phyloP scores from a whole-genome alignment of 1,284 basidiomycete species.

The Cryptococcus sp. region DNA sequence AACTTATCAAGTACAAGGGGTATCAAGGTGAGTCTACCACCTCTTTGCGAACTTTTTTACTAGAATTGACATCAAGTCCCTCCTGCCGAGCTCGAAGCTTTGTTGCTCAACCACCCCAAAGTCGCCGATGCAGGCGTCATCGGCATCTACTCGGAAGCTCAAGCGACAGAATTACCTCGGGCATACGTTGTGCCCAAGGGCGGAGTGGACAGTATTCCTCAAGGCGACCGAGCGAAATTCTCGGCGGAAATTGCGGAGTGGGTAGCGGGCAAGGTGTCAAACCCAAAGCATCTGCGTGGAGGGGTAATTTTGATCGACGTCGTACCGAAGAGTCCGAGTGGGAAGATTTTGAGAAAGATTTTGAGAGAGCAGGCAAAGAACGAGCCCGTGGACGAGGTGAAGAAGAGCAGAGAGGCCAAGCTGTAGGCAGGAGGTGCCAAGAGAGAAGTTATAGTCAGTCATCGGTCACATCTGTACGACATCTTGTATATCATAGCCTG shows the following conservation, averaged over 20 bases:
- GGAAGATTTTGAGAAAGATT: conserved; percentile 43
- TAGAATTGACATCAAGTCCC: conserved; percentile 53
- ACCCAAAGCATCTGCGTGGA: conserved; percentile 49
- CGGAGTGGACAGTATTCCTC: conserved; percentile 42
- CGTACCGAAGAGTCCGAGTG: conserved; percentile 49
- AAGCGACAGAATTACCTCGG: conserved; percentile 71
- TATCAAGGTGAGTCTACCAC: conserved; percentile 30
- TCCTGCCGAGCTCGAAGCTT: conserved; percentile 71
- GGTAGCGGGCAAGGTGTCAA: conserved; percentile 54
- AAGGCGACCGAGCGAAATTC: conserved; percentile 41
- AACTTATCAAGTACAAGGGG: conserved; percentile 70
- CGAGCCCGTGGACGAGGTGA: conserved; percentile 21
- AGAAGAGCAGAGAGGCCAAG: conserved; percentile 1
- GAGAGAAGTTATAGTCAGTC: too few species aligned
- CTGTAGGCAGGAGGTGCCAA: background rate
- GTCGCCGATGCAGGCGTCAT: conserved; percentile 69
- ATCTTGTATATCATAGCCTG: background rate
- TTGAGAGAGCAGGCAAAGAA: conserved; percentile 28
- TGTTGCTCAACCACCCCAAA: conserved; percentile 65
- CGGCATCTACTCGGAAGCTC: conserved; percentile 56
- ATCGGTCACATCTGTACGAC: background rate
- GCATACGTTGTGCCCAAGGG: conserved; percentile 61
- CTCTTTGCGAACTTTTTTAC: background rate
- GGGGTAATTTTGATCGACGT: conserved; percentile 47
- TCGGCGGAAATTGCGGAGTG: conserved; percentile 55